These are phyloP conservation scores for Geotrichum australiense DNA, from an alignment of 1,139 yeast genomes.

Conservation along the genomic window DNA sequence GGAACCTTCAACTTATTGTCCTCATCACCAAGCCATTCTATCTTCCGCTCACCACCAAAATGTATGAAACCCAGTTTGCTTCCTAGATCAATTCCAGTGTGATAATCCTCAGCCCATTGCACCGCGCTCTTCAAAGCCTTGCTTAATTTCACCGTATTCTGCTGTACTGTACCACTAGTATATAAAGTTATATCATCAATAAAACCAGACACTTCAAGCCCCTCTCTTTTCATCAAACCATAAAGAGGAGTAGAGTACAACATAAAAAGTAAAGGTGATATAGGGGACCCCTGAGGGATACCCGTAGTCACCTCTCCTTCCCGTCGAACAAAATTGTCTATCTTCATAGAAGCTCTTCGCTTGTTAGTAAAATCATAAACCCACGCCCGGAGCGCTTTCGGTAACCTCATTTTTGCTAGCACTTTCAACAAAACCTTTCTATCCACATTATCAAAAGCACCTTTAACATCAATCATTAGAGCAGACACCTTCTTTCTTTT, in stretches of 20 bases:
- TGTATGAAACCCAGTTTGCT: conserved; percentile 3
- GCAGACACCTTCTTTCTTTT: conserved; percentile 10
- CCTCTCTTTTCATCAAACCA: conserved; percentile 8
- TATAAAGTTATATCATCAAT: too few relatives aligned
- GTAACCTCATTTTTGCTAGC: conserved; percentile 11
- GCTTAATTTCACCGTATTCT: too few relatives aligned
- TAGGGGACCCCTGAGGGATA: conserved; percentile 22
- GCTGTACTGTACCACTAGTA: too few relatives aligned
- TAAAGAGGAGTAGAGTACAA: conserved; percentile 20
- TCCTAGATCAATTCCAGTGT: conserved; percentile 17
- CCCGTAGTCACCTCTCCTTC: conserved; percentile 15
- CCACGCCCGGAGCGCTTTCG: conserved; percentile 14
- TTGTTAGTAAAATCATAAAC: conserved; percentile 11
- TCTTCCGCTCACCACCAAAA: too few relatives aligned
- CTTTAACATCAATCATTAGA: conserved; percentile 19
- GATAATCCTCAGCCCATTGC: too few relatives aligned
- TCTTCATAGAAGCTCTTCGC: conserved; percentile 6
- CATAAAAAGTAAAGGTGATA: conserved; percentile 21
- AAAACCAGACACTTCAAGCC: conserved; percentile 18
- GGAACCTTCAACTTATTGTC: too few relatives aligned
- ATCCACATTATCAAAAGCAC: conserved; percentile 21
- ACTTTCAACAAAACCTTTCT: conserved; percentile 12
- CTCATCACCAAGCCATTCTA: too few relatives aligned
- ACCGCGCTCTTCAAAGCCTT: too few relatives aligned
- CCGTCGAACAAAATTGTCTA: conserved; percentile 5